Conservation (phyloP, 2,329 filamentous ascomycete species). For the Cytospora chrysosperma region DNA sequence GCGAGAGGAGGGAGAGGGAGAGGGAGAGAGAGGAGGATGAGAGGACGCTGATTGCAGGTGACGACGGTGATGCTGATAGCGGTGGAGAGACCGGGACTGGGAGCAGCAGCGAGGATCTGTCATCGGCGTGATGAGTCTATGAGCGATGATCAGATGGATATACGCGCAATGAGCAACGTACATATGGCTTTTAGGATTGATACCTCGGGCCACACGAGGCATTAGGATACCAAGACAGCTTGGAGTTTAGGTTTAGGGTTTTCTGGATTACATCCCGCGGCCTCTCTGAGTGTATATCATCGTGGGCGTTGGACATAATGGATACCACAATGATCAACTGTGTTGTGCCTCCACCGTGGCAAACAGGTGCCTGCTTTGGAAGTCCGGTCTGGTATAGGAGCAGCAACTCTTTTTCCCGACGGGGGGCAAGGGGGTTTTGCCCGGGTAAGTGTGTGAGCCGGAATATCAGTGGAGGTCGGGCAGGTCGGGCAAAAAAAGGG, state of each 20-base stretch:
- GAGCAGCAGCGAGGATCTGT: conserved; percentile 13
- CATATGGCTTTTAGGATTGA: not conserved
- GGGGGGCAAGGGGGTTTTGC: no score
- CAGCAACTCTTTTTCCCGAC: no score
- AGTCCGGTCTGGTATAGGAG: not conserved
- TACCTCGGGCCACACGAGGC: conserved; percentile 2
- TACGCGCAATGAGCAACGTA: not conserved
- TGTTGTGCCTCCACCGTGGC: no score
- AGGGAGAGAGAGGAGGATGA: conserved; percentile 26
- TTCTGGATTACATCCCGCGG: no score
- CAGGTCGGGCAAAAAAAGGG: not conserved
- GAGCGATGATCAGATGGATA: not conserved
- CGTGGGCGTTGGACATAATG: not conserved
- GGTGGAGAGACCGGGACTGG: not conserved
- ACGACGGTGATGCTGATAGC: conserved; percentile 20
- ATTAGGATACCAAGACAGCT: conserved; percentile 10
- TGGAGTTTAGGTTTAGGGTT: conserved; percentile 5
- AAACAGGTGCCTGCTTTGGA: no score
- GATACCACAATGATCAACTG: not conserved
- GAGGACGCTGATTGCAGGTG: conserved; percentile 27
- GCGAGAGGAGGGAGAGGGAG: conserved; percentile 18
- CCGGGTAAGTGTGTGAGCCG: no score
- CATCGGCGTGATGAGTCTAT: conserved; percentile 9
- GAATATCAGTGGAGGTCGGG: not conserved
- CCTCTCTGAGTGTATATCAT: not conserved